Base-by-base conservation (phyloP, 371 early-diverging fungal genomes). In the Actinomortierella wolfii region DNA sequence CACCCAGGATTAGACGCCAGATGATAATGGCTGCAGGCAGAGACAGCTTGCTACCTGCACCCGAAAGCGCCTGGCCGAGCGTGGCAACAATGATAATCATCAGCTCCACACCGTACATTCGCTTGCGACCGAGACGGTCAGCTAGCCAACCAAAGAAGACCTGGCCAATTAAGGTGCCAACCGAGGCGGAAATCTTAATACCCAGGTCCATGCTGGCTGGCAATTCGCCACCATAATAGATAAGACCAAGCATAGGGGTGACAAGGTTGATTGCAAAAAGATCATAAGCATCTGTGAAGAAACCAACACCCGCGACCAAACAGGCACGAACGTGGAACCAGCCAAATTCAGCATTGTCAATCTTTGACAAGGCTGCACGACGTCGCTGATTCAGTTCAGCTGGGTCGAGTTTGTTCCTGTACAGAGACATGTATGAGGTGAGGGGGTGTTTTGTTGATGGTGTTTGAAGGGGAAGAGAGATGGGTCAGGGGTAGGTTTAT, bases 221-320 rank as follows among this genome's bases (percentile, higher is more conserved):
- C 28, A 89, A 80, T 34, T 56, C 54, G 3, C 81, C 68, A 29
- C 77, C 59, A 52, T 80, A 91, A 76, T 90, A 93, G 40, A 90
- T 85, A 64, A 83, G 87, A 52, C 89, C 89, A 64, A 95, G 78
- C 90, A 93, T 92, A 20, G 89, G 83, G 3, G 91, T 81, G 53
- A 89, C 88, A 67, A 93, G 76, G 68, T 89, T 88, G 76, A 94
- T 93, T 56, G 89, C 88, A 61, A 94, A 95, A 41, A 92, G 83
- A 83, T 95, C 93, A 78, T 94, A 92, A 17, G 93, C 88, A 75
- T 94, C 94, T 21, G 94, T 93, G 68, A 91, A 92, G 82, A 93
- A 94, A 60, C 95, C 94, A 51, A 89, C 82, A 47, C 95, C 95
- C 2, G 94, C 84, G 24, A 93, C 92, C 41, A 94, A 65, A 75